Conservation (phyloP, 108 stramenopile species). For the Nitzschia sp. region DNA sequence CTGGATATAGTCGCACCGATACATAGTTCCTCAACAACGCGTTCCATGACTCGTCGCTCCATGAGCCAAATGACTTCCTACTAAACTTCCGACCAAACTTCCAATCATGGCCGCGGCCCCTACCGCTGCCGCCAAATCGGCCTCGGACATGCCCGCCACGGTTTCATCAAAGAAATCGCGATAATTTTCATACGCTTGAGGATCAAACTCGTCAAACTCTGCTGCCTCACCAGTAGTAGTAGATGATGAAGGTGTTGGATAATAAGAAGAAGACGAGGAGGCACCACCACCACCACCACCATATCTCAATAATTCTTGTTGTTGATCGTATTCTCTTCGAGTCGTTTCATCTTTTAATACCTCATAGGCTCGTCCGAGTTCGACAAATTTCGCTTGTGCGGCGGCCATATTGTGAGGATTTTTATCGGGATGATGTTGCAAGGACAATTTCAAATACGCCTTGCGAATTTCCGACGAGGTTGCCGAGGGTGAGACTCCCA, state of each 20-base stretch:
- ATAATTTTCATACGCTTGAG: constrained; percentile 52
- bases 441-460: constrained; percentile 68
- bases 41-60: constrained; percentile 8
- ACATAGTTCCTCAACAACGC: no score
- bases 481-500: constrained; percentile 56
- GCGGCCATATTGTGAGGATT: constrained; percentile 63
- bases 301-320: constrained; percentile 43
- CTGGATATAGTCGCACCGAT: no score
- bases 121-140: constrained; percentile 60
- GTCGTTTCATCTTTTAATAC: constrained; percentile 59
- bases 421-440: constrained; percentile 73
- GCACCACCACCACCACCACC: constrained; percentile 22
- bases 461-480: constrained; percentile 58
- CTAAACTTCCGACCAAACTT: constrained; percentile 52
- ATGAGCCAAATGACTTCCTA: constrained; percentile 33
- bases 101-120: constrained; percentile 59
- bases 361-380: constrained; percentile 80
- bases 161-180: constrained; percentile 64
- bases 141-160: constrained; percentile 69
- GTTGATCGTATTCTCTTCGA: constrained; percentile 59
- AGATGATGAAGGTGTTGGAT: no score
- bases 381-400: constrained; percentile 73
- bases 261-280: not conserved
- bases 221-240: not conserved
- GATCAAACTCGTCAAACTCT: not conserved